A percentile compares a stretch with the other conserved stretches of the same genome.
phyloP scores from a whole-genome alignment of 441 rosid species.

The Jatropha multifida region DNA sequence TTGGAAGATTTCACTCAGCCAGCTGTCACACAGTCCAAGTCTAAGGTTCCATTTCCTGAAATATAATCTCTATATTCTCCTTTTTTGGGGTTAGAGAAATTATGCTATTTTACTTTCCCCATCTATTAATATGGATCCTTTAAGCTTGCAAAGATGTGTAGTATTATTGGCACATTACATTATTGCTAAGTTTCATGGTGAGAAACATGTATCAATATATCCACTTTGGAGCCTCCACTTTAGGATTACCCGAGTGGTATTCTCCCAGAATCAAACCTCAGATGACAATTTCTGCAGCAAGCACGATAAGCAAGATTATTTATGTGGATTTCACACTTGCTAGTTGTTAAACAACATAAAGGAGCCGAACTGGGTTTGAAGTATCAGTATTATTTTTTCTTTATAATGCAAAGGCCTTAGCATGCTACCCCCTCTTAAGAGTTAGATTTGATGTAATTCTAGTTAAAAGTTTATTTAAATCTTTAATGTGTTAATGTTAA shows the following conservation, averaged over 20 bases:
- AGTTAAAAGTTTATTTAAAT: not conserved
- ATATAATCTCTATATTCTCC: not conserved
- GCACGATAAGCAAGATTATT: not conserved
- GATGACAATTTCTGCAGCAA: not conserved
- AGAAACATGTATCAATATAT: no score
- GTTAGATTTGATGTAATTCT: not conserved
- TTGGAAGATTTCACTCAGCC: constrained; percentile 18
- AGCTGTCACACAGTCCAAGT: constrained; percentile 16
- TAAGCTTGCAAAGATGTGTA: not conserved
- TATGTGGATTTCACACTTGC: not conserved
- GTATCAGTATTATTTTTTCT: not conserved
- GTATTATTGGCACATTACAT: not conserved
- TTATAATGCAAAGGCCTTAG: not conserved
- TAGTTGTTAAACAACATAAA: not conserved
- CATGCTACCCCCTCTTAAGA: not conserved
- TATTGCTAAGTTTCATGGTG: not conserved
- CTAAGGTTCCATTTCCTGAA: constrained; percentile 34
- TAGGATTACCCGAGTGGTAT: not conserved
- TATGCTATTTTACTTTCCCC: not conserved
- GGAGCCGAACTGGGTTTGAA: no score
- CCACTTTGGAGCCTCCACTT: not conserved
- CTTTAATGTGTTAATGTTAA: not conserved
- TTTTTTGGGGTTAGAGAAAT: not conserved
- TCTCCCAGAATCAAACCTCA: not conserved
- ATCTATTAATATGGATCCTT: not conserved